Base-by-base conservation (phyloP, 129 eudicot species). In the Tagetes erecta region DNA sequence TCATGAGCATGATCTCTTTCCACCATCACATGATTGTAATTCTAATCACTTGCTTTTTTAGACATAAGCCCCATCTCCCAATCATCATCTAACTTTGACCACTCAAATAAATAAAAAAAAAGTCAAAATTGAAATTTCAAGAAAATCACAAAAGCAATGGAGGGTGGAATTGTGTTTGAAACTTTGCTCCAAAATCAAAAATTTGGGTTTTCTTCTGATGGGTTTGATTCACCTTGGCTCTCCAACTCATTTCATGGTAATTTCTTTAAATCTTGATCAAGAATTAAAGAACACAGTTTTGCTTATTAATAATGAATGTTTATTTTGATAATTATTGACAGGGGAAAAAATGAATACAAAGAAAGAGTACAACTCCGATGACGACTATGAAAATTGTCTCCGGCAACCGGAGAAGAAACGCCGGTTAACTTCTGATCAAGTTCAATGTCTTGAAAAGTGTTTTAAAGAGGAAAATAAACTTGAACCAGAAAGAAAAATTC, bases 391-490 rank as follows among this genome's bases (percentile, higher is more conserved):
- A n/a, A 79, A 46, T 27, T 51, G 76, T 80, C 78, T 53, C 59
- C 85, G 82, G 68, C 92, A 73, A 38, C 84, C 86, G 40, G 97
- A 87, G 76, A 92, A 92, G 85, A 92, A 92, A 74, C 74, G 96
- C 71, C 81, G 97, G 34, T 85, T 92, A 8, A 33, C 72, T 1
- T 36, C 74, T 3, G 86, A 85, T 58, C 96, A 92, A 81, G 97
- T 89, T 50, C 80, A 75, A 52, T 85, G 78, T 75, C 91, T 92
- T 33, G 97, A 92, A 86, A 87, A 51, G 72, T 80, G 97, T 78
- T 92, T 92, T 71, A 93, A 85, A 36, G 89, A 81, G 8, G 97
- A 92, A 6, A 92, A 89, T 76, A 92, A 92, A 81, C 94, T 92
- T 42, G 97, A 89, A 52, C 97, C 97, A 0, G 96, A 92, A 13